A percentile compares a stretch with the other conserved stretches of the same genome.
Evolutionary conservation across 148 eudicot genomes (phyloP).

Genomic region (Arbutus unedo): DNA sequence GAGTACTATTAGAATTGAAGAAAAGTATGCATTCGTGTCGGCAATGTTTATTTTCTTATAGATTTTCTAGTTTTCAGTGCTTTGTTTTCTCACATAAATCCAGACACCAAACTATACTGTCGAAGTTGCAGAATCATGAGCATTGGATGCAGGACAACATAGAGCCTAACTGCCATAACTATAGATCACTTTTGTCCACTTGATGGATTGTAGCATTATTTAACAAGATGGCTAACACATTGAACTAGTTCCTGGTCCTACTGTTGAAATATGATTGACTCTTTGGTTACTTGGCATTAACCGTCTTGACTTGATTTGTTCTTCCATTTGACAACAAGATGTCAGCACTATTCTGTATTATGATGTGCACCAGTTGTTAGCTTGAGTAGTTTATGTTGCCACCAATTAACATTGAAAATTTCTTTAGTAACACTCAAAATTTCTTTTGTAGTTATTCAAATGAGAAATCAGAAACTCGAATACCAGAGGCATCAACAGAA

Average conservation of each 20-base stretch:
- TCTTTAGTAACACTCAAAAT: neutral
- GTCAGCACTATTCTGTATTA: neutral
- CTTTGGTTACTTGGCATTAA: conserved; percentile 1
- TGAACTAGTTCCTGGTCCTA: neutral
- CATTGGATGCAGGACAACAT: neutral
- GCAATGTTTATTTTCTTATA: neutral
- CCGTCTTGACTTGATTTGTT: neutral
- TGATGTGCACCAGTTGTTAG: neutral
- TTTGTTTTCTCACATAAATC: neutral
- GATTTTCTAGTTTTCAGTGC: neutral
- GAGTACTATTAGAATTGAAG: neutral
- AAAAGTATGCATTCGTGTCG: neutral
- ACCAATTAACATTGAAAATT: neutral
- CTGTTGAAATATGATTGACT: neutral
- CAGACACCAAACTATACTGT: neutral
- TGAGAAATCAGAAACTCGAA: conserved; percentile 48
- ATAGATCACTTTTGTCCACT: neutral
- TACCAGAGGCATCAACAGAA: conserved; percentile 31
- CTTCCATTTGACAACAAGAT: neutral
- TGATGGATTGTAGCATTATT: neutral
- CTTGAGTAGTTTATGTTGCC: neutral
- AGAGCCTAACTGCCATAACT: neutral
- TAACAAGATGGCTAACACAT: neutral
- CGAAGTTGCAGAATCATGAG: neutral
- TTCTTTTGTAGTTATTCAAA: conserved; percentile 40